Evolutionary conservation across 139 green algal genomes (phyloP).

Genomic region (Closterium sp.): DNA sequence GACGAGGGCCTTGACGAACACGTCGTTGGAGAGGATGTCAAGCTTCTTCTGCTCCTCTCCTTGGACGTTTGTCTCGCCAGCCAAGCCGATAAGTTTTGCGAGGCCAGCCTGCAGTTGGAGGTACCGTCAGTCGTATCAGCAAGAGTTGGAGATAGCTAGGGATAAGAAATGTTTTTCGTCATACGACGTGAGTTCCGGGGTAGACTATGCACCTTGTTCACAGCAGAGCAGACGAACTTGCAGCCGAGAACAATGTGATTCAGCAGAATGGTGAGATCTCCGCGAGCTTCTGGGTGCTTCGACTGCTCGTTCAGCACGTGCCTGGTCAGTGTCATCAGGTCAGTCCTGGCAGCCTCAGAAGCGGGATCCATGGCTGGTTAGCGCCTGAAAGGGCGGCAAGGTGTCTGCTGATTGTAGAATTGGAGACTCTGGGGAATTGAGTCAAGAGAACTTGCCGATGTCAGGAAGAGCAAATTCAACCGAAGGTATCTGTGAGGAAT

Average conservation of each 20-base stretch:
- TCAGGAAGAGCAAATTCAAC: neutral
- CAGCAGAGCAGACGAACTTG: slow-evolving; percentile 44
- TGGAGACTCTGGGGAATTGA: neutral
- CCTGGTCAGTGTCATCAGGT: slow-evolving; percentile 34
- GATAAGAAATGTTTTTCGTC: neutral
- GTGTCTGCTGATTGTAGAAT: neutral
- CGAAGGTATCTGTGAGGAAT: neutral
- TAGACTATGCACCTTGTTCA: slow-evolving; percentile 34
- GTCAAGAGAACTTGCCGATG: neutral
- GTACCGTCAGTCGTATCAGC: neutral
- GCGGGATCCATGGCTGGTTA: slow-evolving; percentile 28
- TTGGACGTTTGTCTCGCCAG: slow-evolving; percentile 39
- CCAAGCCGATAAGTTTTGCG: slow-evolving; percentile 41
- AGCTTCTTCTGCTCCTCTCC: slow-evolving; percentile 99
- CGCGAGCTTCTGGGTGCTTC: slow-evolving; percentile 24
- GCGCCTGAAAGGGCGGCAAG: too few relatives aligned
- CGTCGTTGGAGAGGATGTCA: slow-evolving; percentile 95
- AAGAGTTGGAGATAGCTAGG: neutral
- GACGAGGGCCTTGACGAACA: slow-evolving; percentile 88
- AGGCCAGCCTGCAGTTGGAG: slow-evolving; percentile 30
- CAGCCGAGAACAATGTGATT: slow-evolving; percentile 39
- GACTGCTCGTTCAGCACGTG: slow-evolving; percentile 42
- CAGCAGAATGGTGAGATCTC: slow-evolving; percentile 37
- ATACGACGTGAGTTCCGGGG: neutral
- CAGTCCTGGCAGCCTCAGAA: slow-evolving; percentile 10